Evolutionary conservation across 768 basidiomycete species (phyloP), one percentile per base, ranked within the genome.

Genomic region (Hortiboletus flavorubellus): DNA sequence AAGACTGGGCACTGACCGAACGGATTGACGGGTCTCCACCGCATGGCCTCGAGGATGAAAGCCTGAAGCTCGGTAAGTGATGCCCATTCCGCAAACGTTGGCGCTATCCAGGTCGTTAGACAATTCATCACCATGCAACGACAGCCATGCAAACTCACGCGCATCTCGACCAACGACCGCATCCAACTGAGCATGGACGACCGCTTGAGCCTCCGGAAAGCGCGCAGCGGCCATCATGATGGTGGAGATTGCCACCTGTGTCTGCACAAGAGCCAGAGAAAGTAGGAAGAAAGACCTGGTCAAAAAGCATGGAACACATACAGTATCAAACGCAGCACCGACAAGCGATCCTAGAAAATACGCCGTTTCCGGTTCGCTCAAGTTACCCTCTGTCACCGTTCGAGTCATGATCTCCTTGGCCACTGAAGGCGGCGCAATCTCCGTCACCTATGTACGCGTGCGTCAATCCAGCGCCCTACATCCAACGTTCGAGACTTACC

Each of bases 261-360:
- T 66, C 68, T 26, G 26, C 26, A 26, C 26, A 26, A 26, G 4
- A 26, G 26, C 26, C 26, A 26, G 4, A 26, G 0, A 5, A 26
- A 4, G 26, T 26, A 26, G 26, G 26, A 26, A 26, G 4, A 26
- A 26, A 26, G 26, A 26, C 26, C 26, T 26, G 26, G 26, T 4
- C 26, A 26, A 26, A 5, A 5, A 26, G 26, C 26, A 26, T 26
- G 26, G 26, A 26, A 26, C 26, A 26, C 26, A 4, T 26, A 26
- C 26, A 5, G 84, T 84, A 54, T 85, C 84, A 1, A 80, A 78
- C 0, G 84, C 83, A 18, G 85, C 84, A 21, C 83, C 84, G 42
- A 84, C 82, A 69, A 86, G 79, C 9, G 79, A 78, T 2, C 84
- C 84, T 2, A 80, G 78, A 23, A 86, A 75, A 64, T 81, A 86